phyloP scores from a whole-genome alignment of 202 grass and related monocot genomes.

The Brachypodium distachyon region DNA sequence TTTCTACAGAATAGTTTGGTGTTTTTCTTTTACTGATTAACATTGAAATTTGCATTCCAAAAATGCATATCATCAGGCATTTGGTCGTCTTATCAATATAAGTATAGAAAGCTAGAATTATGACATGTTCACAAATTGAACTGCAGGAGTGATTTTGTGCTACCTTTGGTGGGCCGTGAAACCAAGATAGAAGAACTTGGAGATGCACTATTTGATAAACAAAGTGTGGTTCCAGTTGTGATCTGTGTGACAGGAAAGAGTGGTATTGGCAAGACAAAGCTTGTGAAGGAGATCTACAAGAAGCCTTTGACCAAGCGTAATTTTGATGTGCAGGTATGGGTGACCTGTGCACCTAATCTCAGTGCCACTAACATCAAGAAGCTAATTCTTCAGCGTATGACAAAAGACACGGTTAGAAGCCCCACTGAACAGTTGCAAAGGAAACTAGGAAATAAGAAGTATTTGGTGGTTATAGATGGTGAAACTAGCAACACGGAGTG shows the following conservation, averaged over 20 bases:
- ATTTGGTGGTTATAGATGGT: constrained; percentile 29
- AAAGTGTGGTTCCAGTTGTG: background rate
- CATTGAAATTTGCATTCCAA: too few relatives aligned
- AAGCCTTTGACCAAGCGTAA: background rate
- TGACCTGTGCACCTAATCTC: background rate
- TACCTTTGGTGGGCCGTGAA: background rate
- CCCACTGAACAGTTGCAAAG: background rate
- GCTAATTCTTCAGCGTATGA: constrained; percentile 5
- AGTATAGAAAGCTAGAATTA: too few relatives aligned
- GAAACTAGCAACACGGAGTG: constrained; percentile 3
- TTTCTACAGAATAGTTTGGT: too few relatives aligned
- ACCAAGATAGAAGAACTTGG: background rate
- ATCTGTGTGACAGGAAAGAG: constrained; percentile 17
- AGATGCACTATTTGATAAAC: background rate
- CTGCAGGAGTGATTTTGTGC: constrained; percentile 3
- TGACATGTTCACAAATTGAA: too few relatives aligned
- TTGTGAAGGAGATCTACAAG: constrained; percentile 10
- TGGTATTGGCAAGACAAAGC: constrained; percentile 24
- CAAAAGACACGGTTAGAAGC: background rate
- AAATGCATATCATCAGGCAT: too few relatives aligned
- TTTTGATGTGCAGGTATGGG: background rate
- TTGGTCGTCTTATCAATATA: too few relatives aligned
- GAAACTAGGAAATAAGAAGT: background rate
- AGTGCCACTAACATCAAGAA: background rate
- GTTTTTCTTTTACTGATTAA: too few relatives aligned